These are phyloP conservation scores for Punctularia strigosozonata DNA, from an alignment of 768 basidiomycete species.

Conservation along the genomic window DNA sequence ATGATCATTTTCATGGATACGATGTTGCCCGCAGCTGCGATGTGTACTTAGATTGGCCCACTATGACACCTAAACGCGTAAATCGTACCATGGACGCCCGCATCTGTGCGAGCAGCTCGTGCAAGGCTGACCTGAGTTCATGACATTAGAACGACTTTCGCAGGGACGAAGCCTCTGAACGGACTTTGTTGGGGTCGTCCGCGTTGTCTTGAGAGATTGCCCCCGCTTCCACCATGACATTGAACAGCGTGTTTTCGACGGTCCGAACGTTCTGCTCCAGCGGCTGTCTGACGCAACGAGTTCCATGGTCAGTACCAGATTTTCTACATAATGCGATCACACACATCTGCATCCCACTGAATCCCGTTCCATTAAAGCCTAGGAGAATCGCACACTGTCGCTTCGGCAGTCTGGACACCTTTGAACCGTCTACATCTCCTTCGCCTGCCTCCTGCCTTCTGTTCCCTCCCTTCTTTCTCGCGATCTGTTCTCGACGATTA, in stretches of 20 bases:
- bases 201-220: conserved; percentile 95
- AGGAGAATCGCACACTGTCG: conserved; percentile 74
- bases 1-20: conserved; percentile 88
- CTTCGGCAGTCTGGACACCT: conserved; percentile 63
- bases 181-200: conserved; percentile 77
- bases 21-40: conserved; percentile 89
- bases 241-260: conserved; percentile 85
- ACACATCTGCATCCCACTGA: conserved; percentile 94
- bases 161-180: conserved; percentile 1
- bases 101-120: conserved; percentile 90
- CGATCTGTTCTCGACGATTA: too few species aligned
- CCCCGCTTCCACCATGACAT: conserved; percentile 78
- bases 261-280: conserved; percentile 65
- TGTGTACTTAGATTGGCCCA: too few species aligned
- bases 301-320: too few species aligned
- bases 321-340: too few species aligned
- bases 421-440: conserved; percentile 11
- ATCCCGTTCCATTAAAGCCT: conserved; percentile 88
- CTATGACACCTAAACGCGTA: too few species aligned
- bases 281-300: too few species aligned
- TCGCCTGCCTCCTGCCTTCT: background rate
- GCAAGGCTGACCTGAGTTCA: conserved; percentile 61
- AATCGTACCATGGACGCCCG: conserved; percentile 97
- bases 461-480: background rate
- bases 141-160: background rate